Base-by-base conservation (phyloP, 345 rosid genomes). In the Acer yangbiense region DNA sequence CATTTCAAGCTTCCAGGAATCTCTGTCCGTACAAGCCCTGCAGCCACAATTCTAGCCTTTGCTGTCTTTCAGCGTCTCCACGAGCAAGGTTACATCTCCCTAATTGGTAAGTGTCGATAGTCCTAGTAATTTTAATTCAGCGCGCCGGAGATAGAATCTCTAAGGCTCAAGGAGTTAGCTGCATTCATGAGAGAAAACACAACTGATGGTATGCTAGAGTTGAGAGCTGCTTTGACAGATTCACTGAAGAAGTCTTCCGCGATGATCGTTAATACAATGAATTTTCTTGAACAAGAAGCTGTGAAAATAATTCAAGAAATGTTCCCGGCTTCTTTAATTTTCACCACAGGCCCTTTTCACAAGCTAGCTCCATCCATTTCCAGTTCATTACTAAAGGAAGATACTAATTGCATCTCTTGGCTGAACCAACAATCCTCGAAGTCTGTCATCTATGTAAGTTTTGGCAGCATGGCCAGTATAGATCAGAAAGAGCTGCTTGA, bases 281-380 rank as follows among this genome's bases (percentile, higher is more conserved):
- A 39, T 7, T 79, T 65, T 58, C 41, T 85, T 8, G 87, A 87
- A 73, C 68, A 58, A 2, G 71, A 74, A 35, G 7, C 39, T 66
- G 7, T 83, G 1, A 8, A 27, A 6, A 14, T 66, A 46, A 58
- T 79, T 57, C 72, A 75, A 50, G 62, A 74, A 35, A 23, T 61
- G 6, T 71, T 27, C 18, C 65, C 23, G 23, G 23, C 44, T 62
- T 29, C 68, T 72, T 80, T 66, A 6, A 25, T 81, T 20, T 82
- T 79, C 54, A 55, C 74, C 2, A 43, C 83, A 43, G 88, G 88
- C 20, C 90, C 85, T 54, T 18, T 81, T 48, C 72, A 79, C 80
- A 72, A 79, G 68, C 25, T 78, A 8, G 67, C 60, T 32, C 50
- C 74, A 2, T 0, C 39, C 43, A n/a, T 61, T 66, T 39, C 72